Conservation (phyloP, 768 basidiomycete genomes). For the Agaricus blazei region DNA sequence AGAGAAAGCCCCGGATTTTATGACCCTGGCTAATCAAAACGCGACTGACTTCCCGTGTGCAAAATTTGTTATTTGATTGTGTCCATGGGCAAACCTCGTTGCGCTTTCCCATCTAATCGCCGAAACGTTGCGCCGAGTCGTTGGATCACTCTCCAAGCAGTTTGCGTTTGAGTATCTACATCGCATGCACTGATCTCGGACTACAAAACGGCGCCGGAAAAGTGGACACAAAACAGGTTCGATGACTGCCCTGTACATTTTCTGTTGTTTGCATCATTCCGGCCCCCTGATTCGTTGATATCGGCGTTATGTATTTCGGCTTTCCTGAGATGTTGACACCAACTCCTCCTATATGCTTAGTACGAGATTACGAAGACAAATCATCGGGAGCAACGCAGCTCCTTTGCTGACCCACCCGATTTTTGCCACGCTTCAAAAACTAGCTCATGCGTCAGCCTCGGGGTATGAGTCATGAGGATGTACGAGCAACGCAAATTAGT, state of each 20-base stretch:
- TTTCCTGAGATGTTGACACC: background rate
- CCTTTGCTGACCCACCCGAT: background rate
- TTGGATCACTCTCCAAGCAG: background rate
- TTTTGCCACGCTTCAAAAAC: background rate
- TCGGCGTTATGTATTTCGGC: background rate
- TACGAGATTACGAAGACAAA: background rate
- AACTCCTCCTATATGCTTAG: background rate
- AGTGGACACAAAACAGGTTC: background rate
- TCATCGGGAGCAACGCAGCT: background rate
- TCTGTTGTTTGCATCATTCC: too few relatives aligned
- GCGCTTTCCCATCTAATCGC: conserved; percentile 5
- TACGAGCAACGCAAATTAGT: background rate
- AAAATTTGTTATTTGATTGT: background rate
- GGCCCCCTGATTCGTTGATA: background rate
- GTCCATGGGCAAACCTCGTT: conserved; percentile 7
- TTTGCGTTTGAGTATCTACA: background rate
- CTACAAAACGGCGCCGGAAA: background rate
- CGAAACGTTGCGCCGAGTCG: background rate
- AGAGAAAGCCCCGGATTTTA: background rate
- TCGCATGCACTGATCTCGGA: background rate
- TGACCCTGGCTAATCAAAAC: background rate
- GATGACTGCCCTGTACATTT: too few relatives aligned
- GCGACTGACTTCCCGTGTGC: background rate
- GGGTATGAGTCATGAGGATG: conserved; percentile 6
- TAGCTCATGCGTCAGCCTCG: background rate